Percentiles rank a stretch among this genome's conserved stretches.
phyloP scores from a whole-genome alignment of 768 basidiomycete genomes.

The Termitomyces sp. region DNA sequence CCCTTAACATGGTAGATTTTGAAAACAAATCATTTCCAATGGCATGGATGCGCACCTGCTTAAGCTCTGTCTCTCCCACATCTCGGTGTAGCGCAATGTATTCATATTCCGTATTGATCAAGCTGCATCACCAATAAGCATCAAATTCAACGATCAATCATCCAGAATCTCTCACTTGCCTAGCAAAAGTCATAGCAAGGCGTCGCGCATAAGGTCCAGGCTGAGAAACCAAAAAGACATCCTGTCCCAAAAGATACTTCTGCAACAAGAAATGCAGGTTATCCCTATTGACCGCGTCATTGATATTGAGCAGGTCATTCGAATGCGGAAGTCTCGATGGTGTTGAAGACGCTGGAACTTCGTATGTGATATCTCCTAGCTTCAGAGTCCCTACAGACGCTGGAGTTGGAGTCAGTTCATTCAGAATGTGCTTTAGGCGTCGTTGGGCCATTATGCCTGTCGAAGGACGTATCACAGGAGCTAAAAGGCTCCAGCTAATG shows the following conservation, averaged over 20 bases:
- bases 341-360: constrained; percentile 43
- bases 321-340: constrained; percentile 48
- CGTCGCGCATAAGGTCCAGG: constrained; percentile 66
- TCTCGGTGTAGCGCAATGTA: constrained; percentile 65
- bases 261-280: constrained; percentile 65
- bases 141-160: neutral
- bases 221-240: constrained; percentile 62
- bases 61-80: constrained; percentile 70
- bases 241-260: constrained; percentile 66
- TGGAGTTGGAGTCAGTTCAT: constrained; percentile 36
- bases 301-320: constrained; percentile 43
- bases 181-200: constrained; percentile 61
- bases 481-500: neutral
- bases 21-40: neutral
- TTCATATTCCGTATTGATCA: constrained; percentile 68
- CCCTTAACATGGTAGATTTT: constrained; percentile 35
- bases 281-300: constrained; percentile 49
- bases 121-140: constrained; percentile 22
- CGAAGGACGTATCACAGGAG: neutral
- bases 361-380: constrained; percentile 53
- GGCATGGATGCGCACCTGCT: constrained; percentile 40
- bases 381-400: constrained; percentile 50
- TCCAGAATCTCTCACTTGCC: constrained; percentile 26
- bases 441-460: constrained; percentile 32
- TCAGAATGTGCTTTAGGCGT: constrained; percentile 47